phyloP scores from a whole-genome alignment of 768 basidiomycete genomes.

The Krasilnikovozyma curviuscula region DNA sequence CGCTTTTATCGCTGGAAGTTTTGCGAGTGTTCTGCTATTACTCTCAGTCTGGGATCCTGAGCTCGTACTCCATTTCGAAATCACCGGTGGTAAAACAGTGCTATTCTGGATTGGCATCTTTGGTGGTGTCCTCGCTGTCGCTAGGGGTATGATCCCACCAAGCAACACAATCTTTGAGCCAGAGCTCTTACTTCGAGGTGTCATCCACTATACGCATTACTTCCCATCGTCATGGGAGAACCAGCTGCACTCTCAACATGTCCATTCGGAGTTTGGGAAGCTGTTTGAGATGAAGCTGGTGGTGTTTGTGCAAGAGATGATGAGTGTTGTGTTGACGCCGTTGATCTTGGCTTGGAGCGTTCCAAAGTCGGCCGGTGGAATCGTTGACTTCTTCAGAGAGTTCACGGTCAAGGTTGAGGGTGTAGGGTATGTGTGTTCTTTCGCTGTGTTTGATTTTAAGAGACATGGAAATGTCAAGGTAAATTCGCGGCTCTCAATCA shows the following conservation, averaged over 20 bases:
- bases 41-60: slow-evolving; percentile 87
- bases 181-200: slow-evolving; percentile 75
- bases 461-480: slow-evolving; percentile 82
- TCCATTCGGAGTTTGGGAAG: slow-evolving; percentile 74
- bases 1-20: slow-evolving; percentile 88
- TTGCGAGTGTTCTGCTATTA: slow-evolving; percentile 81
- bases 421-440: slow-evolving; percentile 88
- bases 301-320: slow-evolving; percentile 68
- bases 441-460: slow-evolving; percentile 96
- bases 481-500: slow-evolving; percentile 12
- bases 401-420: slow-evolving; percentile 94
- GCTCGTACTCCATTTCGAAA: slow-evolving; percentile 78
- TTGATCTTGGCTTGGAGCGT: slow-evolving; percentile 86
- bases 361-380: slow-evolving; percentile 67
- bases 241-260: slow-evolving; percentile 71
- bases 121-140: slow-evolving; percentile 67
- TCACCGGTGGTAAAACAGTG: slow-evolving; percentile 79
- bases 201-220: slow-evolving; percentile 85
- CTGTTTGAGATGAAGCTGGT: slow-evolving; percentile 84
- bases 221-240: slow-evolving; percentile 86
- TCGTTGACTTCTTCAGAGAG: slow-evolving; percentile 95
- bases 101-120: slow-evolving; percentile 83
- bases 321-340: slow-evolving; percentile 82
- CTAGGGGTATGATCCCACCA: slow-evolving; percentile 87
- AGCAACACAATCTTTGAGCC: slow-evolving; percentile 88